Evolutionary conservation across 495 filamentous ascomycete species (phyloP), one percentile per base, ranked within the genome.

Genomic region (Talaromyces nanjingensis): DNA sequence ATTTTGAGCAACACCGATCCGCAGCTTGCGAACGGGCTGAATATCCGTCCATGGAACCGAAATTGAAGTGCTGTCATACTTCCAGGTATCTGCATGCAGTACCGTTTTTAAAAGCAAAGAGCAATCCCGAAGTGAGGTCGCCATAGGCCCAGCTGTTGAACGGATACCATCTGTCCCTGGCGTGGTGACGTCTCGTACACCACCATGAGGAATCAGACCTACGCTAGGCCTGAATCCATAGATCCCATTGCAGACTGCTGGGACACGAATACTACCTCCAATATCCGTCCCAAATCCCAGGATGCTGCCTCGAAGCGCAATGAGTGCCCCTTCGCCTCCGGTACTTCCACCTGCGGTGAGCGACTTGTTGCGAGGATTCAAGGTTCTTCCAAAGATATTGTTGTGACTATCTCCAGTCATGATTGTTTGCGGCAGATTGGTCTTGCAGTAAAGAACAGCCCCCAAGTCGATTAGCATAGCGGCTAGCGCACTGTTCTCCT

Each of bases 201-300:
- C 73, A 6, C 59, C 37, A 8, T 67, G 27, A 1, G 89, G 88
- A 8, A 91, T 72, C 24, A 87, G 76, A 11, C 75, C 78, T 5
- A 75, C 73, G 0, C 82, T 89, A 0, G 89, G 88, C 65, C 83
- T 84, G 58, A 90, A 72, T 0, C 86, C 86, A 72, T 83, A 91
- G 2, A 91, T 61, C 3, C 85, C 87, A 61, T 85, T 82, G 62
- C 84, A 80, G 22, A 82, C 82, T 0, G 89, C 86, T 0, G 89
- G 90, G 33, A 78, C 78, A 0, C 87, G 77, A 65, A 90, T 87
- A 5, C 84, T 88, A 4, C 87, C 87, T 34, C 77, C 88, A 54
- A 91, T 83, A 68, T 91, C 88, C 0, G 85, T 87, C 0, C 87
- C 88, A 45, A 91, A 84, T 0, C 89, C 89, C 0, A 90, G 72